Evolutionary conservation across 2,329 filamentous ascomycete species (phyloP).

Genomic region (Penicillium sp.): DNA sequence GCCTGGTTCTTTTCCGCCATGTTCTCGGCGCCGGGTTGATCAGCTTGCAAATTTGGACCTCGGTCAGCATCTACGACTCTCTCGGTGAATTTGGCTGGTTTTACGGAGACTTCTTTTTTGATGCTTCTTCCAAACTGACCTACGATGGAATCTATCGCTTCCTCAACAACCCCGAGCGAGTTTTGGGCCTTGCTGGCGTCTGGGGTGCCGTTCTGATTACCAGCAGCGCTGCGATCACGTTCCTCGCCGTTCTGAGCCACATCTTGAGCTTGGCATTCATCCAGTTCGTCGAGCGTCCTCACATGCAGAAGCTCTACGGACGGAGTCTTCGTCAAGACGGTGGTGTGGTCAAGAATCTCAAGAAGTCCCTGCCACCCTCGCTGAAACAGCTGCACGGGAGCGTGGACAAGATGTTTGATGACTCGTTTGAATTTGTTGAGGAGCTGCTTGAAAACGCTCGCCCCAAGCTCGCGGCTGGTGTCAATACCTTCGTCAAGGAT

Average conservation of each 20-base stretch:
- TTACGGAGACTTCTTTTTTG: slow-evolving; percentile 97
- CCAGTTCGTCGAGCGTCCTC: slow-evolving; percentile 86
- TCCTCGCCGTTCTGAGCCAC: slow-evolving; percentile 79
- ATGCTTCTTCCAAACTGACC: slow-evolving; percentile 78
- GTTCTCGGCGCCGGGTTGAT: slow-evolving; percentile 76
- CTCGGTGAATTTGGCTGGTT: slow-evolving; percentile 99
- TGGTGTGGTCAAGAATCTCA: slow-evolving; percentile 85
- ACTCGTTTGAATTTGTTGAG: slow-evolving; percentile 82
- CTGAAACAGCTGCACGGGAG: slow-evolving; percentile 79
- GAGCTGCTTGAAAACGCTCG: slow-evolving; percentile 80
- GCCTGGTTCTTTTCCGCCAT: slow-evolving; percentile 79
- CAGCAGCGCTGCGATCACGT: slow-evolving; percentile 78
- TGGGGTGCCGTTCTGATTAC: slow-evolving; percentile 95
- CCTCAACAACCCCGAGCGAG: slow-evolving; percentile 92
- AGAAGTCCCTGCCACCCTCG: slow-evolving; percentile 74
- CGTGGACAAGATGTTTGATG: slow-evolving; percentile 78
- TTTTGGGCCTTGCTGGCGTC: slow-evolving; percentile 87
- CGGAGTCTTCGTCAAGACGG: slow-evolving; percentile 76
- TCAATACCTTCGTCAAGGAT: slow-evolving; percentile 81
- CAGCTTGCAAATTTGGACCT: slow-evolving; percentile 85
- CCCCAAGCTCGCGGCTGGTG: slow-evolving; percentile 77
- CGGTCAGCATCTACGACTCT: slow-evolving; percentile 87
- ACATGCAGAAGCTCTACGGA: slow-evolving; percentile 98
- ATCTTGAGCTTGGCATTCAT: slow-evolving; percentile 81
- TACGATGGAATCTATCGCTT: slow-evolving; percentile 98